phyloP scores from a whole-genome alignment of 768 basidiomycete species.

The Leccinum subtestaceum region DNA sequence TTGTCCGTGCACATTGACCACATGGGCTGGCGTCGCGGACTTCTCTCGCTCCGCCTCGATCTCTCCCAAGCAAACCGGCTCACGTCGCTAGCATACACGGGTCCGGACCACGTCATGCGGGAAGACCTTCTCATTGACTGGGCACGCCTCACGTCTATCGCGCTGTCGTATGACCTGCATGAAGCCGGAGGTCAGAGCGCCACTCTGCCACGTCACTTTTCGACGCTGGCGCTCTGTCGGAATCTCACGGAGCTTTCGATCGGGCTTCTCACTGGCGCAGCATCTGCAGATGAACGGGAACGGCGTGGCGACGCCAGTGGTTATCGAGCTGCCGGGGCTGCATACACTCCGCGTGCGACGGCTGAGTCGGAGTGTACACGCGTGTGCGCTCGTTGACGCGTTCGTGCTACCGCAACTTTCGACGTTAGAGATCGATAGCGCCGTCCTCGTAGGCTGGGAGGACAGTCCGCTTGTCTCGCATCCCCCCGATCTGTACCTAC shows the following conservation, averaged over 20 bases:
- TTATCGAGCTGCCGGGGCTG: conserved; percentile 19
- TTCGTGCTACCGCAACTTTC: conserved; percentile 23
- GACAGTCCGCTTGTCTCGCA: background rate
- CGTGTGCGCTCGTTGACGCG: conserved; percentile 18
- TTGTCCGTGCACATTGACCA: conserved; percentile 26
- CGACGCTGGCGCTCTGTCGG: conserved; percentile 9
- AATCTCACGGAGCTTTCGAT: conserved; percentile 25
- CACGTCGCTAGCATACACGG: conserved; percentile 23
- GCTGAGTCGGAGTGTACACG: conserved; percentile 16
- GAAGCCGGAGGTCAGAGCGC: conserved; percentile 25
- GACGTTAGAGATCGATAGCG: conserved; percentile 21
- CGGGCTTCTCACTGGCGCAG: conserved; percentile 14
- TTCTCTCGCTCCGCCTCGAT: conserved; percentile 21
- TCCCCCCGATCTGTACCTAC: conserved; percentile 9
- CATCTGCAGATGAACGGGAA: conserved; percentile 13
- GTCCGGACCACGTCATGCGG: conserved; percentile 20
- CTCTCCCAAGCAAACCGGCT: conserved; percentile 17
- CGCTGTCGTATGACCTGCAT: conserved; percentile 23
- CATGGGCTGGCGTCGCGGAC: conserved; percentile 27
- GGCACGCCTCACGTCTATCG: conserved; percentile 24
- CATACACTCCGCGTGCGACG: conserved; percentile 26
- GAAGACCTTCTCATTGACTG: conserved; percentile 25
- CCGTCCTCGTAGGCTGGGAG: conserved; percentile 18
- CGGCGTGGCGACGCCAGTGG: background rate
- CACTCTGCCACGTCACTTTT: conserved; percentile 22